phyloP scores from a whole-genome alignment of 257 asterid species.

The Knoxia roxburghii region DNA sequence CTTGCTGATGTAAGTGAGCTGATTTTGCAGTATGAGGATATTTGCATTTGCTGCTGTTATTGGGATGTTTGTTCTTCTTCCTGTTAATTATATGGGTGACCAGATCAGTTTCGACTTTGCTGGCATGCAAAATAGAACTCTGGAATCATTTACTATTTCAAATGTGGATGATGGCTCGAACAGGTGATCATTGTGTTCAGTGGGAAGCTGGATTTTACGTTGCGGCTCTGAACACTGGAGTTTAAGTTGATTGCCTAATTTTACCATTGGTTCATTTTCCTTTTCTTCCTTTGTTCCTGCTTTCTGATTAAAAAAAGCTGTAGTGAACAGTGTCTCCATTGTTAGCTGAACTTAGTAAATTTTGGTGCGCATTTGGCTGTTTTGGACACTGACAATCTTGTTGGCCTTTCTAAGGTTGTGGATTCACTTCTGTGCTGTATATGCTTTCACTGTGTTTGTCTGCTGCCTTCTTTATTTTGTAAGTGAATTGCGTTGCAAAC shows the following conservation, averaged over 20 bases:
- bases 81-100: slow-evolving; percentile 89
- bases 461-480: slow-evolving; percentile 93
- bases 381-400: slow-evolving; percentile 18
- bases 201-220: neutral
- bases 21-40: slow-evolving; percentile 63
- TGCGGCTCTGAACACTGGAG: neutral
- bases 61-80: slow-evolving; percentile 81
- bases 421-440: slow-evolving; percentile 90
- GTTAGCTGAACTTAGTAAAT: neutral
- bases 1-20: slow-evolving; percentile 17
- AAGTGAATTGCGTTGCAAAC: slow-evolving; percentile 36
- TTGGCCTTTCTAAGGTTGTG: slow-evolving; percentile 71
- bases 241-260: neutral
- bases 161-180: slow-evolving; percentile 91
- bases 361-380: neutral
- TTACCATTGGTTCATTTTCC: neutral
- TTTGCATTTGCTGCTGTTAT: slow-evolving; percentile 66
- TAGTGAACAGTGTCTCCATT: neutral
- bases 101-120: slow-evolving; percentile 67
- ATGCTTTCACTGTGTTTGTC: slow-evolving; percentile 81
- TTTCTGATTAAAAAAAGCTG: neutral
- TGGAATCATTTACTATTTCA: slow-evolving; percentile 87
- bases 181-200: slow-evolving; percentile 40
- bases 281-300: neutral
- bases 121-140: slow-evolving; percentile 68